Evolutionary conservation across 1,284 basidiomycete species (phyloP).

Genomic region (Phellopilus nigrolimitatus): DNA sequence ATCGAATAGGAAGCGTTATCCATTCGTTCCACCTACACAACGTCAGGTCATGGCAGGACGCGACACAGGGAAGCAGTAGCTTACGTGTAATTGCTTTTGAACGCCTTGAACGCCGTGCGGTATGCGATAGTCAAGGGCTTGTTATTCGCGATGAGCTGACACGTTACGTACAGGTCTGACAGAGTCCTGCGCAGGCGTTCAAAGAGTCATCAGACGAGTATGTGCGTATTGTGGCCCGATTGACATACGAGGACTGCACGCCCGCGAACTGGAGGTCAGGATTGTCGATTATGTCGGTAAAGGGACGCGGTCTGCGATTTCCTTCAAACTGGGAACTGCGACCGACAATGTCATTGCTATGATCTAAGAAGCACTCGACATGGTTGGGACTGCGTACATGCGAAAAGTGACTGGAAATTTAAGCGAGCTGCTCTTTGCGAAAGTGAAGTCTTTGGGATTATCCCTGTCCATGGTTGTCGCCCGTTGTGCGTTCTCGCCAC

Average conservation of each 20-base stretch:
- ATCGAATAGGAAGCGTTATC: constrained; percentile 86
- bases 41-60: background rate
- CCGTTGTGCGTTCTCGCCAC: too few species aligned
- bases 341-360: constrained; percentile 16
- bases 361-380: constrained; percentile 11
- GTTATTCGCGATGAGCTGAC: constrained; percentile 89
- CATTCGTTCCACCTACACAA: constrained; percentile 87
- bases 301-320: constrained; percentile 58
- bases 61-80: constrained; percentile 24
- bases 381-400: constrained; percentile 52
- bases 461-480: constrained; percentile 75
- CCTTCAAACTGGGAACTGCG: constrained; percentile 82
- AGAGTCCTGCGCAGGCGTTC: constrained; percentile 47
- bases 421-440: constrained; percentile 83
- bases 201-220: constrained; percentile 18
- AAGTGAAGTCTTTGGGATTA: constrained; percentile 80
- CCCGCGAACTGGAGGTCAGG: constrained; percentile 78
- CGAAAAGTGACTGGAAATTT: constrained; percentile 83
- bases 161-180: constrained; percentile 90
- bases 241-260: constrained; percentile 61
- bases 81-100: constrained; percentile 78
- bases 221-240: constrained; percentile 5
- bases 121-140: constrained; percentile 88
- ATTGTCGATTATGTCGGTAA: constrained; percentile 72
- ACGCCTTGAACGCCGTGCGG: constrained; percentile 89